Evolutionary conservation across 495 filamentous ascomycete species (phyloP).

Genomic region (Trichocladium uniseriatum): DNA sequence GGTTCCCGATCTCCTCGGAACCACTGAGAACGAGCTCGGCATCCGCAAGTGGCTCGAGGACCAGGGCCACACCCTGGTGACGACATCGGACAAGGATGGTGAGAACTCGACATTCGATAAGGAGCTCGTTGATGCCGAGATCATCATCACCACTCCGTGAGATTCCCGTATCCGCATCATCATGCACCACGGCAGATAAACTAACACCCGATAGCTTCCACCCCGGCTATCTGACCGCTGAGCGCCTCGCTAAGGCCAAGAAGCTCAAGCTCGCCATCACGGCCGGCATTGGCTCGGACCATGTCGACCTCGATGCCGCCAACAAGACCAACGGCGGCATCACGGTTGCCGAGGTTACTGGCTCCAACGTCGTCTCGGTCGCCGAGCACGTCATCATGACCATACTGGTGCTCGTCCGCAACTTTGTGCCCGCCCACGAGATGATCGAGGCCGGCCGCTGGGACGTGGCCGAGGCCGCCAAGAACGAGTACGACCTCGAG

Average conservation of each 20-base stretch:
- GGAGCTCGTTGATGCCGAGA: conserved; percentile 90
- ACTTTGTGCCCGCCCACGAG: conserved; percentile 97
- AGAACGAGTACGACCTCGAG: conserved; percentile 97
- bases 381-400: conserved; percentile 98
- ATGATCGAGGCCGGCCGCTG: conserved; percentile 80
- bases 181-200: background rate
- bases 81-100: conserved; percentile 92
- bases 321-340: conserved; percentile 98
- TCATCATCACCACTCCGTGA: conserved; percentile 98
- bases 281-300: conserved; percentile 95
- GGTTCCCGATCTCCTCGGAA: conserved; percentile 81
- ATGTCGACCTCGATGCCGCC: conserved; percentile 92
- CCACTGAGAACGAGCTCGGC: conserved; percentile 96
- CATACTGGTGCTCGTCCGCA: conserved; percentile 90
- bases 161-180: conserved; percentile 15
- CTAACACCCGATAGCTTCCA: conserved; percentile 63
- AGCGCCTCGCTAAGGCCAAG: conserved; percentile 95
- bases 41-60: conserved; percentile 94
- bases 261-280: conserved; percentile 96
- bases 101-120: conserved; percentile 88
- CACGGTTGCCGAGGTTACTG: conserved; percentile 95
- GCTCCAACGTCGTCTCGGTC: conserved; percentile 84
- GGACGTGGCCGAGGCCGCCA: conserved; percentile 91
- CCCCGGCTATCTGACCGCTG: conserved; percentile 93
- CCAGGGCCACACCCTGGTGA: conserved; percentile 89